Conservation (phyloP, 495 filamentous ascomycete genomes). For the Durotheca rogersii region DNA sequence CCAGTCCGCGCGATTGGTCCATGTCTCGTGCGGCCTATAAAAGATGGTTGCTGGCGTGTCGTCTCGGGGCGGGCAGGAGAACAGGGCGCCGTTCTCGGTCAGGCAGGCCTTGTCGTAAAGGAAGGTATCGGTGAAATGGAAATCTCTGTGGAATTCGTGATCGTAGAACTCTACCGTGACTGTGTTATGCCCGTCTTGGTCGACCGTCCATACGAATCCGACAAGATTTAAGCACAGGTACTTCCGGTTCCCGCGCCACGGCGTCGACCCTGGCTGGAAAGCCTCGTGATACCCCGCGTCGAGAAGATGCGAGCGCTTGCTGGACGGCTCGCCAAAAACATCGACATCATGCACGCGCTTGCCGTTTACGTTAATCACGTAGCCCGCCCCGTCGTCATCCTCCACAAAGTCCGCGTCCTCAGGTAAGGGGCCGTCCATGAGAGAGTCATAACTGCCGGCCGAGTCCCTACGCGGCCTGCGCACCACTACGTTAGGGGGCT, state of each 20-base stretch:
- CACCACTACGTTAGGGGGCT: not conserved
- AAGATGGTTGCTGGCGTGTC: constrained; percentile 79
- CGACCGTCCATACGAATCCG: constrained; percentile 94
- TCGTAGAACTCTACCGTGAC: constrained; percentile 98
- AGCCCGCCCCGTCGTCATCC: constrained; percentile 95
- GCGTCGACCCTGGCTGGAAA: constrained; percentile 92
- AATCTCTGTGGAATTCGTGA: constrained; percentile 83
- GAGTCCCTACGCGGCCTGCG: constrained; percentile 43
- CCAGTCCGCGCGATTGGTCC: constrained; percentile 91
- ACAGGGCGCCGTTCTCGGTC: constrained; percentile 80
- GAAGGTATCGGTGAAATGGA: constrained; percentile 96
- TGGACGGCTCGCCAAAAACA: constrained; percentile 36
- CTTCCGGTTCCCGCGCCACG: constrained; percentile 89
- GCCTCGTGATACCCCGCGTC: constrained; percentile 75
- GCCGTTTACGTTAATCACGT: constrained; percentile 65
- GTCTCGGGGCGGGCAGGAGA: constrained; percentile 74
- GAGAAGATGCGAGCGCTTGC: constrained; percentile 47
- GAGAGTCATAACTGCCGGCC: constrained; percentile 51
- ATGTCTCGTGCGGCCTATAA: constrained; percentile 95
- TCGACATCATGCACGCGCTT: constrained; percentile 62
- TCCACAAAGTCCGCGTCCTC: constrained; percentile 79
- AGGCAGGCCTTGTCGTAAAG: constrained; percentile 93
- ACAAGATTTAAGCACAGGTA: constrained; percentile 93
- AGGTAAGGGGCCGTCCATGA: constrained; percentile 49
- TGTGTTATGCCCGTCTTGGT: constrained; percentile 91